Conservation (phyloP, 768 basidiomycete genomes). For the Tricholoma furcatifolium region DNA sequence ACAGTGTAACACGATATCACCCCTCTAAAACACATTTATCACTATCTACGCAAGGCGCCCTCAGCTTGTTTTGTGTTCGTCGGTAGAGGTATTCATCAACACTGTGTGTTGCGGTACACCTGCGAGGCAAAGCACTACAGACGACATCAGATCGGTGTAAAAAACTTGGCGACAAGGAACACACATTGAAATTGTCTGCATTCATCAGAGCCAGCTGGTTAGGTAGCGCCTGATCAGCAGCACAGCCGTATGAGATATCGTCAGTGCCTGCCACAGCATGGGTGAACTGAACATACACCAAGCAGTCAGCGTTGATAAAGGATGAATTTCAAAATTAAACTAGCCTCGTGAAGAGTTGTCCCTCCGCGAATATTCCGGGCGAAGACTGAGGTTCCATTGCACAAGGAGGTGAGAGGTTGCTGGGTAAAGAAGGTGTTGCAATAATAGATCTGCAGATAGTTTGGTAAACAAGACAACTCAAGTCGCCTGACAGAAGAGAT, state of each 20-base stretch:
- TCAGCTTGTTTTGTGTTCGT: too few species aligned
- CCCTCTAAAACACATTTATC: too few species aligned
- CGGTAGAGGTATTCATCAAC: conserved; percentile 29
- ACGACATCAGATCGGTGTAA: background rate
- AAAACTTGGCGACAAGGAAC: conserved; percentile 5
- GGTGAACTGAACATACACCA: conserved; percentile 29
- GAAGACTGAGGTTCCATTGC: conserved; percentile 41
- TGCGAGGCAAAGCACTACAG: conserved; percentile 45
- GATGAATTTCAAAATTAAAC: background rate
- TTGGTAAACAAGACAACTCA: background rate
- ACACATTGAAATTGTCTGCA: conserved; percentile 49
- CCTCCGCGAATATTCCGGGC: conserved; percentile 47
- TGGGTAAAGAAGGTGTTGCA: conserved; percentile 49
- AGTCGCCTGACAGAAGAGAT: too few species aligned
- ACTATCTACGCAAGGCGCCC: too few species aligned
- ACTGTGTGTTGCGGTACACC: conserved; percentile 39
- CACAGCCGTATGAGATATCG: conserved; percentile 41
- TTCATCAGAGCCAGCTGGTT: conserved; percentile 32
- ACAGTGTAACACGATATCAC: too few species aligned
- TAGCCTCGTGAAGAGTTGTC: conserved; percentile 45
- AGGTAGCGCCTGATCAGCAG: conserved; percentile 37
- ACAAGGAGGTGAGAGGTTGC: conserved; percentile 35
- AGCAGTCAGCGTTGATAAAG: background rate
- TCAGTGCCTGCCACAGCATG: conserved; percentile 40
- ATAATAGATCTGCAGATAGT: conserved; percentile 37